Conservation (phyloP, 768 basidiomycete genomes). For the Mycena metata region DNA sequence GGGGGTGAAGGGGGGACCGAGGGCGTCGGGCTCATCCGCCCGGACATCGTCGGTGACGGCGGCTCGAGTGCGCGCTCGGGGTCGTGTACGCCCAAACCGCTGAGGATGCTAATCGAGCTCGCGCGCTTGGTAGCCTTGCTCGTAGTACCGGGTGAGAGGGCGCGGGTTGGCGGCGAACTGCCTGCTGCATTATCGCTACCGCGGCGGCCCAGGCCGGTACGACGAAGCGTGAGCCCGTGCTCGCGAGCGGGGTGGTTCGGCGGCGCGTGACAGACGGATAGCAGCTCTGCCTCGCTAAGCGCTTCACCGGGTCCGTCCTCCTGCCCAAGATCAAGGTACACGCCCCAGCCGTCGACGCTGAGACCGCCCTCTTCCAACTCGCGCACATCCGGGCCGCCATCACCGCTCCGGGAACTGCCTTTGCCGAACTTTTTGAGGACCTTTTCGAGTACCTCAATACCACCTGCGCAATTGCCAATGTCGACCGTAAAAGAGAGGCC, state of each 20-base stretch:
- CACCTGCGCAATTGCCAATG: slow-evolving; percentile 83
- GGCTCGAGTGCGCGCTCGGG: slow-evolving; percentile 74
- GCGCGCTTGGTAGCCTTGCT: slow-evolving; percentile 86
- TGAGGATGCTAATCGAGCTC: slow-evolving; percentile 94
- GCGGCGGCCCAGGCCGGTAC: slow-evolving; percentile 58
- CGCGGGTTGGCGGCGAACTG: slow-evolving; percentile 51
- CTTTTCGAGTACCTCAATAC: slow-evolving; percentile 88
- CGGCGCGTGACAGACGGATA: slow-evolving; percentile 86
- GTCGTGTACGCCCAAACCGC: slow-evolving; percentile 90
- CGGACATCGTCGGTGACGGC: slow-evolving; percentile 61
- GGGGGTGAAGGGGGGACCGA: slow-evolving; percentile 44
- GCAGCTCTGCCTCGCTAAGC: slow-evolving; percentile 83
- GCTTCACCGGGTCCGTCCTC: slow-evolving; percentile 73
- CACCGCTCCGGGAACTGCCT: slow-evolving; percentile 60
- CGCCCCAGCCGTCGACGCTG: slow-evolving; percentile 91
- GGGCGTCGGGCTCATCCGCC: slow-evolving; percentile 43
- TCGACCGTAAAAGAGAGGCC: slow-evolving; percentile 83
- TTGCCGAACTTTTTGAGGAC: slow-evolving; percentile 94
- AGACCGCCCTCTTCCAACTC: slow-evolving; percentile 82
- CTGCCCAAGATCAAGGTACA: slow-evolving; percentile 76
- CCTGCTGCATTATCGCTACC: slow-evolving; percentile 60
- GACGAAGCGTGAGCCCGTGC: slow-evolving; percentile 81
- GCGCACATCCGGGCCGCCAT: slow-evolving; percentile 64
- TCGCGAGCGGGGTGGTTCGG: slow-evolving; percentile 85
- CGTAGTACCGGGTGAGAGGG: slow-evolving; percentile 41